Evolutionary conservation across 1,139 yeast species (phyloP), one percentile per base, ranked within the genome.

Genomic region (Debaryomycetaceae sp.): DNA sequence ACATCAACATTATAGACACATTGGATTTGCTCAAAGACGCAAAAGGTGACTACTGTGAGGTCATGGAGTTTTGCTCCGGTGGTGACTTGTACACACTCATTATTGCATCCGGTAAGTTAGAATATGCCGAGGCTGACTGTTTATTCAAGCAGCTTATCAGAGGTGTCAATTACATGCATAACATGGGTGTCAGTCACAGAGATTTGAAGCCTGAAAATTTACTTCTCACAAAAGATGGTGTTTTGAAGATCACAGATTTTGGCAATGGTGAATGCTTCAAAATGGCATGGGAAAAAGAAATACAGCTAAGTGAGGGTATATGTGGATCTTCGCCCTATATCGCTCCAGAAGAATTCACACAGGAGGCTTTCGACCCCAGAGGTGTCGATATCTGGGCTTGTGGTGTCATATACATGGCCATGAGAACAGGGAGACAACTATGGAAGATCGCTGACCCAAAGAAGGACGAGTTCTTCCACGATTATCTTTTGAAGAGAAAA

Each of bases 391-490:
- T 92, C 35, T 92, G 98, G 98, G 86, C 98, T 0, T 84, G 95
- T 61, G 98, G 98, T 38, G 94, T 92, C 16, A 87, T 92, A 35
- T 92, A 91, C 62, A 89, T 92, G 97, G 97, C 96, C 7, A 91
- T 92, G 98, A 75, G 98, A 56, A 87, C 96, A 0, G 98, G 98
- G 1, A 75, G 96, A 41, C 96, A 91, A 55, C 65, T 92, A 42
- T 92, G 98, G 98, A 83, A 85, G 52, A 69, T 82, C 43, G 97
- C 98, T 3, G 80, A 79, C 46, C 65, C 75, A 2, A 75, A 71
- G 35, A 87, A 81, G 40, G 98, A 92, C 59, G 94, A 83, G 50
- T 87, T 86, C 57, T 91, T 82, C 60, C 67, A 72, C 35, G 82
- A 77, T 50, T 92, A 91, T 55, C 65, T 91, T 41, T 71, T 73